Base-by-base conservation (phyloP, 1,284 basidiomycete species). In the Stygiomarasmius scandens region DNA sequence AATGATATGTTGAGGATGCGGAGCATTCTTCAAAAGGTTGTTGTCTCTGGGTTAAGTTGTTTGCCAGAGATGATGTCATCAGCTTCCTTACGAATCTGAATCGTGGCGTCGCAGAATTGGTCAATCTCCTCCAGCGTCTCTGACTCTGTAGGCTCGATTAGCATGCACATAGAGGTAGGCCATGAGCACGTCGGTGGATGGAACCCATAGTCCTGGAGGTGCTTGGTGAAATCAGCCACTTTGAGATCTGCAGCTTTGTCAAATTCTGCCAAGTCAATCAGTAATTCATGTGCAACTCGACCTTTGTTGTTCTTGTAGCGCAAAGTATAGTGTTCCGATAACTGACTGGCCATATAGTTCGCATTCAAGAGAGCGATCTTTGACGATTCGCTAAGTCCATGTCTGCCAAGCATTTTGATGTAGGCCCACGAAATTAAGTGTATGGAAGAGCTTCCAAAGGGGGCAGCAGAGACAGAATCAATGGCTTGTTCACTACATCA, bases 391-490 rank as follows among this genome's bases (percentile, higher is more conserved):
- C 87, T 86, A 44, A 99, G 83, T 16, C 96, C 96, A 57, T 84
- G 76, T 22, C 95, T 95, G 32, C 96, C 96, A 29, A 98, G 87
- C 96, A 98, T 98, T 80, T 93, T 95, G 80, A 96, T 92, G 74
- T 95, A 96, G 16, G 95, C 93, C 96, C 96, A 99, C 1, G 96
- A 98, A 70, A 99, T 98, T 61, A 96, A 84, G 54, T 95, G 87
- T 68, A 99, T 96, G 9, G 93, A 96, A 0, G 96, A 94, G 62
- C 93, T 96, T 47, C 96, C 96, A 71, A 86, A 98, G 0, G 95
- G 96, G 4, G 93, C 95, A 1, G 93, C 93, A 2, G 95, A 88
- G 54, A 98, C 90, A 10, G 96, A 93, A 48, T 90, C 79, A 63
- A 99, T 97, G 2, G 91, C 87, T 58, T 86, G n/a, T n/a, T n/a